Conservation (phyloP, 345 rosid species). For the Erucastrum elatum region DNA sequence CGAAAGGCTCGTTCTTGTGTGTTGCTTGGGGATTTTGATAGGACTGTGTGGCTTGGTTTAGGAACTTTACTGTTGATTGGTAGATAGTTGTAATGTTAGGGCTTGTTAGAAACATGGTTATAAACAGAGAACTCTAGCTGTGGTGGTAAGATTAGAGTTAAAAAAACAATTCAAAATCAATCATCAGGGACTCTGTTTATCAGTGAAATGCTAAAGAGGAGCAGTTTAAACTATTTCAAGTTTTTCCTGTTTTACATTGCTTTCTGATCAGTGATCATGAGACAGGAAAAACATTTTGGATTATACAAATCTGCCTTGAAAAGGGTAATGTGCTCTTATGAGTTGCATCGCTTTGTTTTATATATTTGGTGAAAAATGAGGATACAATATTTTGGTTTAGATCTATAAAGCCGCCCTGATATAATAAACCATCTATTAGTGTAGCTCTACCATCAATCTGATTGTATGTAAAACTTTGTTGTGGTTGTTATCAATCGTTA, state of each 20-base stretch:
- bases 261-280: neutral
- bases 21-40: neutral
- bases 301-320: neutral
- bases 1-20: neutral
- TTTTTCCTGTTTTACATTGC: neutral
- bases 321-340: conserved; percentile 1
- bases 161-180: neutral
- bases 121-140: neutral
- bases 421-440: neutral
- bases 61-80: neutral
- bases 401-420: neutral
- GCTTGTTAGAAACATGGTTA: neutral
- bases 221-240: neutral
- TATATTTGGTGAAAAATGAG: neutral
- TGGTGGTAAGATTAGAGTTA: neutral
- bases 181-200: neutral
- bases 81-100: conserved; percentile 1
- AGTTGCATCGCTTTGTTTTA: conserved; percentile 12
- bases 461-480: neutral
- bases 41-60: conserved; percentile 3
- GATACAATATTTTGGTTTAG: neutral
- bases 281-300: neutral
- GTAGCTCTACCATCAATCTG: neutral
- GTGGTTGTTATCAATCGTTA: neutral
- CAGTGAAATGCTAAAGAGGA: neutral